Percentiles rank a stretch among this genome's conserved stretches.
Conservation (phyloP, 2,329 filamentous ascomycete species). For the Gnomoniopsis smithogilvyi region DNA sequence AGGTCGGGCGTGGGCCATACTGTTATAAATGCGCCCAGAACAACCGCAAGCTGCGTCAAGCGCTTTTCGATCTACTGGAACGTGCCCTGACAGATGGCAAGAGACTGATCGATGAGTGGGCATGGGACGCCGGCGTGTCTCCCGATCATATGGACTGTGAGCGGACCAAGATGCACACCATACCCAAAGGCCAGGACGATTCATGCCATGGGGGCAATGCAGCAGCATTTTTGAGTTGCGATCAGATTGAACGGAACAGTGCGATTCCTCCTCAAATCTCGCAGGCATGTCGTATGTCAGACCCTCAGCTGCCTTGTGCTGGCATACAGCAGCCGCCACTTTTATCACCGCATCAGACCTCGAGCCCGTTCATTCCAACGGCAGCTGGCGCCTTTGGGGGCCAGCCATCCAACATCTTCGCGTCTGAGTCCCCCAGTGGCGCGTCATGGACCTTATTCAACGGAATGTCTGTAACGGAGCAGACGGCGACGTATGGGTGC, state of each 20-base stretch:
- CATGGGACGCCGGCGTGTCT: constrained; percentile 18
- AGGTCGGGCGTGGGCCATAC: not conserved
- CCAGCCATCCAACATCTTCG: not conserved
- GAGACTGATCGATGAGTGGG: constrained; percentile 19
- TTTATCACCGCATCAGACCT: too few relatives aligned
- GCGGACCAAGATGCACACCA: constrained; percentile 21
- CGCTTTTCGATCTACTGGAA: constrained; percentile 4
- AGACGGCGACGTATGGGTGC: not conserved
- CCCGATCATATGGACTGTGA: constrained; percentile 27
- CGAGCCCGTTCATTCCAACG: not conserved
- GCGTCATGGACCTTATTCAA: not conserved
- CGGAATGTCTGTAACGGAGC: not conserved
- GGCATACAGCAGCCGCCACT: not conserved
- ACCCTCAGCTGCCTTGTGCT: not conserved
- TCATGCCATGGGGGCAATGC: not conserved
- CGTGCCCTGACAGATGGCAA: not conserved
- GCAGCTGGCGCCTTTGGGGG: not conserved
- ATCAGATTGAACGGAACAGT: not conserved
- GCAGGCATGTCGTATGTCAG: not conserved
- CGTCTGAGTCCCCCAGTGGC: not conserved
- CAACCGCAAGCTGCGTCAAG: constrained; percentile 11
- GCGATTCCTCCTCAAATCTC: not conserved
- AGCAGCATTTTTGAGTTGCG: not conserved
- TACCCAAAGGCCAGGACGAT: constrained; percentile 13
- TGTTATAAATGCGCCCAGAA: constrained; percentile 6